Base-by-base conservation (phyloP, 139 green algal species). In the Chlorella sp. region DNA sequence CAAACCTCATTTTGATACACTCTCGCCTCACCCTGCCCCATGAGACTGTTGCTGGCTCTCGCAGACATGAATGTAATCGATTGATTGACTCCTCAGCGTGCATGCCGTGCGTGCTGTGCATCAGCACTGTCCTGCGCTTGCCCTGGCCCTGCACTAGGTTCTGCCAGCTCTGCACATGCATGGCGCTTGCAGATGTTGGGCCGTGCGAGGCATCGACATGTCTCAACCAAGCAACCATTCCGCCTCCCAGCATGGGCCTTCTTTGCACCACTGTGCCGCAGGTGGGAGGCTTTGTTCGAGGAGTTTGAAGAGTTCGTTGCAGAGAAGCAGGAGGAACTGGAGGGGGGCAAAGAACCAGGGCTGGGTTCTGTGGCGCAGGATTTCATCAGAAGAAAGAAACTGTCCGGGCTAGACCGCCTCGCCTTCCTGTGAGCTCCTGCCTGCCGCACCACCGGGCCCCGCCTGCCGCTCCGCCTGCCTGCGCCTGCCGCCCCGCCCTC, bases 221-320 rank as follows among this genome's bases (percentile, higher is more conserved):
- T 9, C 48, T 9, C 48, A 5, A 9, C 48, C 5, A 16, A 9
- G 7, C 48, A 57, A 5, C 48, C 9, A 9, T 57, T 57, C 48
- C 48, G 9, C 48, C 9, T 57, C 48, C 48, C 48, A 57, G 7
- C 48, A 16, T 57, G 7, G 5, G 9, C 48, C 48, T 57, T 57
- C 48, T 5, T 57, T 57, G 7, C 48, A 9, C 48, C 48, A 57
- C 48, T 57, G 48, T 57, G 48, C 48, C 48, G 48, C 71, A 81
- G 75, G 75, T 81, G 75, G 75, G 75, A 81, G 75, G 75, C n/a
- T 39, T 36, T 81, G 34, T 81, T 81, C 75, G 16, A 37, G 18
- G 75, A 81, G 3, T 81, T 81, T 18, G 75, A 81, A 21, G 75
- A 48, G 18, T 28, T 32, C 15, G 14, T 81, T 14, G 75, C n/a